phyloP scores from a whole-genome alignment of 2,329 filamentous ascomycete genomes.

The Helotiales sp. region DNA sequence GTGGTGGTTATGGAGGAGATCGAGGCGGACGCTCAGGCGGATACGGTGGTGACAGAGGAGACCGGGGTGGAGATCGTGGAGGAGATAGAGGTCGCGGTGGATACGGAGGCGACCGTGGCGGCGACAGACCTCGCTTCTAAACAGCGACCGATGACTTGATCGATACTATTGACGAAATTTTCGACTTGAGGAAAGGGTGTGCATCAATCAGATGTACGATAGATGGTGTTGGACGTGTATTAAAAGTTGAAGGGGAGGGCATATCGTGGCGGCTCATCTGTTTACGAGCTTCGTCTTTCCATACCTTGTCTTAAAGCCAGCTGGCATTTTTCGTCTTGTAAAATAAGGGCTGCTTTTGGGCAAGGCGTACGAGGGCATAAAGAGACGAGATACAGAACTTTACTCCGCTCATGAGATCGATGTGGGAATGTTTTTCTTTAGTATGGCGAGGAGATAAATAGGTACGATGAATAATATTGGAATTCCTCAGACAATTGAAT shows the following conservation, averaged over 20 bases:
- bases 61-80: too few relatives aligned
- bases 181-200: not conserved
- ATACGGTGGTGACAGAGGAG: not conserved
- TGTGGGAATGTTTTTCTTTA: conserved; percentile 14
- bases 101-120: not conserved
- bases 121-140: not conserved
- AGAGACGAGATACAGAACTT: conserved; percentile 11
- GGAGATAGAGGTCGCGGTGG: not conserved
- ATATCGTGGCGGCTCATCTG: conserved; percentile 9
- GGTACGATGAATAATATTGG: not conserved
- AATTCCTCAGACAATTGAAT: not conserved
- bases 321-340: conserved; percentile 26
- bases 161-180: not conserved
- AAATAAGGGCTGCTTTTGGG: conserved; percentile 25
- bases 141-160: too few relatives aligned
- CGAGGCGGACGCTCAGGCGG: not conserved
- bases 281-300: conserved; percentile 17
- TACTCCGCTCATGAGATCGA: conserved; percentile 25
- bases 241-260: conserved; percentile 21
- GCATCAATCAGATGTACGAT: not conserved
- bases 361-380: conserved; percentile 20
- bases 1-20: not conserved
- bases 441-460: conserved; percentile 16
- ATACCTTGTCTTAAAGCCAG: conserved; percentile 28
- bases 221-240: conserved; percentile 20